These are phyloP conservation scores for Tolypocladium guangdongense DNA, from an alignment of 2,329 filamentous ascomycete genomes.

Conservation along the genomic window DNA sequence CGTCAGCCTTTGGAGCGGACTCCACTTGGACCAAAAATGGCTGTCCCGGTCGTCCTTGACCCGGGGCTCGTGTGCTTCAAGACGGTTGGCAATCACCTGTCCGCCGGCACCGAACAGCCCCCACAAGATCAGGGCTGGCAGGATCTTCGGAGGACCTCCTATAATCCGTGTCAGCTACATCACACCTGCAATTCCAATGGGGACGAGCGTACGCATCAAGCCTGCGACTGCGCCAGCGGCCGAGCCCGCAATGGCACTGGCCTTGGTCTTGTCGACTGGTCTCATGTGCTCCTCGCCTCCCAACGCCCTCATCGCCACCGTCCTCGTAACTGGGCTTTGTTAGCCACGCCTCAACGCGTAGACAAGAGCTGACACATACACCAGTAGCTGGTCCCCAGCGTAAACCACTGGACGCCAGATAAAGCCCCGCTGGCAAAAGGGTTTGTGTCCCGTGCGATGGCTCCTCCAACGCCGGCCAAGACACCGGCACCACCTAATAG, in stretches of 20 bases:
- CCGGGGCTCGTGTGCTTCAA: slow-evolving; percentile 13
- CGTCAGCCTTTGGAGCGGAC: slow-evolving; percentile 57
- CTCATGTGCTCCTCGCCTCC: slow-evolving; percentile 42
- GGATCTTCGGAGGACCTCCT: slow-evolving; percentile 42
- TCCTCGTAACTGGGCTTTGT: slow-evolving; percentile 32
- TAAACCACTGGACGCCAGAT: slow-evolving; percentile 71
- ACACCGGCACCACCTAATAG: slow-evolving; percentile 47
- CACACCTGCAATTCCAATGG: not conserved
- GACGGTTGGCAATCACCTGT: slow-evolving; percentile 24
- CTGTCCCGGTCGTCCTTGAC: slow-evolving; percentile 26
- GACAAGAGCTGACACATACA: slow-evolving; percentile 34
- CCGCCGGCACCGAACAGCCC: slow-evolving; percentile 29
- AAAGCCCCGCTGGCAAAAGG: slow-evolving; percentile 61
- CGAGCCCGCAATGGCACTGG: slow-evolving; percentile 60
- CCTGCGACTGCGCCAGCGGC: slow-evolving; percentile 53
- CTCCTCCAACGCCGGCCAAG: slow-evolving; percentile 55
- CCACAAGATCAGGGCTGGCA: slow-evolving; percentile 40
- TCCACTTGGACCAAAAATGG: slow-evolving; percentile 53
- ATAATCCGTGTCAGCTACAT: slow-evolving; percentile 7
- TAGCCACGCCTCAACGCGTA: slow-evolving; percentile 1
- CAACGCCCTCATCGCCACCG: slow-evolving; percentile 34
- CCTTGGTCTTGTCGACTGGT: slow-evolving; percentile 48
- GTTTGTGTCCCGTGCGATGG: slow-evolving; percentile 57
- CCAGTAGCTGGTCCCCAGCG: slow-evolving; percentile 66
- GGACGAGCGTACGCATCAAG: slow-evolving; percentile 35